Evolutionary conservation across 2,329 filamentous ascomycete species (phyloP).

Genomic region (Paraphoma chrysanthemicola): DNA sequence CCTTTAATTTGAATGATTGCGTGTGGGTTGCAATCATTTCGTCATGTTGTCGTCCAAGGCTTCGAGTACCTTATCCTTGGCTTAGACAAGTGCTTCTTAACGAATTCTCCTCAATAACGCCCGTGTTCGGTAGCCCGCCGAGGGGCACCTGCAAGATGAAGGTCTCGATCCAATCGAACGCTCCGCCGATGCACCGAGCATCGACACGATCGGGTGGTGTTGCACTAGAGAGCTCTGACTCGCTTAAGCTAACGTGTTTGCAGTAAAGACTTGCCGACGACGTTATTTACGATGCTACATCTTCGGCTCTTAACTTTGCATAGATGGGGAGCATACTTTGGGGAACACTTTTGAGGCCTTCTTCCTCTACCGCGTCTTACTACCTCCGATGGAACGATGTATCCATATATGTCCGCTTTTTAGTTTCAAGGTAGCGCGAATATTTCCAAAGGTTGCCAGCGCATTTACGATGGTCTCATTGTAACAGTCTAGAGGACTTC

Average conservation of each 20-base stretch:
- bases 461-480: too few species aligned
- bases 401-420: too few species aligned
- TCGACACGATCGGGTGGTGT: conserved; percentile 1
- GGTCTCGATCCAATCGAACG: neutral
- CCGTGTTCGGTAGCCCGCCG: neutral
- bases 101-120: neutral
- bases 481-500: too few species aligned
- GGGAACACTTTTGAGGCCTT: too few species aligned
- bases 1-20: too few species aligned
- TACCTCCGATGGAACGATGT: too few species aligned
- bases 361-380: too few species aligned
- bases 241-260: conserved; percentile 9
- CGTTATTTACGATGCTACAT: neutral
- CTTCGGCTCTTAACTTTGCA: too few species aligned
- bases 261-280: conserved; percentile 11
- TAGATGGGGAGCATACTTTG: too few species aligned
- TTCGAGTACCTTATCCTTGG: neutral
- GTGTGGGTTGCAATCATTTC: neutral
- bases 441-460: too few species aligned
- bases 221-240: conserved; percentile 2
- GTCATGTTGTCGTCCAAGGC: neutral
- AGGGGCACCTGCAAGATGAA: neutral
- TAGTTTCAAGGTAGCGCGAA: too few species aligned
- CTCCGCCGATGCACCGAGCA: neutral
- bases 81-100: neutral